Evolutionary conservation across 140 eudicot genomes (phyloP).

Genomic region (Stevia rebaudiana): DNA sequence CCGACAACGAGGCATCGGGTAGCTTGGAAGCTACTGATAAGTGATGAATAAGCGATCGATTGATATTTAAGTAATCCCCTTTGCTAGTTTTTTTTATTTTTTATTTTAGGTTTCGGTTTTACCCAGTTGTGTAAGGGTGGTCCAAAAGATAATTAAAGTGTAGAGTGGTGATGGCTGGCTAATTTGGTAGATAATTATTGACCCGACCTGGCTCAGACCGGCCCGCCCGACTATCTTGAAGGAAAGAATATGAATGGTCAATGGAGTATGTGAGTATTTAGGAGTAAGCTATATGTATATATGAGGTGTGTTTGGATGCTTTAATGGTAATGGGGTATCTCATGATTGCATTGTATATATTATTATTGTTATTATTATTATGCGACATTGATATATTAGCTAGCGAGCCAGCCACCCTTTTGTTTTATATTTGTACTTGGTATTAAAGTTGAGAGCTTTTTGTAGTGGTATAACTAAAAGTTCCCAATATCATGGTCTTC

Average conservation of each 20-base stretch:
- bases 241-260: background rate
- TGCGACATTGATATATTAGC: background rate
- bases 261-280: constrained; percentile 16
- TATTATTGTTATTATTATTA: background rate
- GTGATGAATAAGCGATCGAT: constrained; percentile 9
- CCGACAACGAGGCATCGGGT: constrained; percentile 46
- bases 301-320: constrained; percentile 21
- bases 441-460: too few species aligned
- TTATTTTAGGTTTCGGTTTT: constrained; percentile 21
- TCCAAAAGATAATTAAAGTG: background rate
- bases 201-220: background rate
- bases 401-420: background rate
- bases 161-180: constrained; percentile 16
- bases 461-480: too few species aligned
- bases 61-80: background rate
- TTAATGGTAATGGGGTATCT: constrained; percentile 12
- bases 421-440: background rate
- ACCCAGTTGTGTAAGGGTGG: constrained; percentile 22
- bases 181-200: constrained; percentile 21
- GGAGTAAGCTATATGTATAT: constrained; percentile 12
- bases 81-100: background rate
- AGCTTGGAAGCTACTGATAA: constrained; percentile 44
- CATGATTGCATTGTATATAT: constrained; percentile 22
- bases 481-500: too few species aligned
- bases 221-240: background rate